Conservation (phyloP, 2,329 filamentous ascomycete genomes). For the Scytalidium sp. region DNA sequence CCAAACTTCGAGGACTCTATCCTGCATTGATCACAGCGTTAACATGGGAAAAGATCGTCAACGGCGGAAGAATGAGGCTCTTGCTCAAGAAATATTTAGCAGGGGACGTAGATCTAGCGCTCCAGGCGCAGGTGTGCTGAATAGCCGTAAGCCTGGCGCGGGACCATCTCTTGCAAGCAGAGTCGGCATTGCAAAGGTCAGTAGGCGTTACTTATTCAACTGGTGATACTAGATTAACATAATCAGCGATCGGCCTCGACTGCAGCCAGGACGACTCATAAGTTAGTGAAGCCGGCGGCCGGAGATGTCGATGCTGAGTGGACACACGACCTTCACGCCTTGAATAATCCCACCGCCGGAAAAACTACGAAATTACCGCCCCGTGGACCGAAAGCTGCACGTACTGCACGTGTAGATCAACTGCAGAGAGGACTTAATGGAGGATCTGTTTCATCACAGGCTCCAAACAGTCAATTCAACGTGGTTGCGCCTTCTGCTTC, state of each 20-base stretch:
- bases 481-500: conserved; percentile 31
- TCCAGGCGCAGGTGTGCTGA: conserved; percentile 42
- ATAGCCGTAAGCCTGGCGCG: conserved; percentile 36
- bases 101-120: conserved; percentile 55
- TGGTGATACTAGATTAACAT: background rate
- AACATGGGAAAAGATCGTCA: conserved; percentile 43
- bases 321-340: conserved; percentile 66
- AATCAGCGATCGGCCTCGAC: conserved; percentile 14
- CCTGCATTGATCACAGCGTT: background rate
- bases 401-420: conserved; percentile 22
- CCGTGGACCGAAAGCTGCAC: conserved; percentile 23
- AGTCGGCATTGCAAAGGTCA: conserved; percentile 70
- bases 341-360: conserved; percentile 38
- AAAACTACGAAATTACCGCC: conserved; percentile 35
- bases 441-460: conserved; percentile 26
- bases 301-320: conserved; percentile 65
- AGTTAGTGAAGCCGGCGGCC: conserved; percentile 30
- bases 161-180: conserved; percentile 65
- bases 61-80: conserved; percentile 66
- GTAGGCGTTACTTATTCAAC: conserved; percentile 6
- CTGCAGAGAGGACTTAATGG: conserved; percentile 20
- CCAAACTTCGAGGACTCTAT: background rate
- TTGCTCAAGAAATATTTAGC: conserved; percentile 72
- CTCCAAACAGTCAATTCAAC: conserved; percentile 28
- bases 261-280: conserved; percentile 24